Conservation (phyloP, 2,329 filamentous ascomycete species). For the Talaromyces piceae region DNA sequence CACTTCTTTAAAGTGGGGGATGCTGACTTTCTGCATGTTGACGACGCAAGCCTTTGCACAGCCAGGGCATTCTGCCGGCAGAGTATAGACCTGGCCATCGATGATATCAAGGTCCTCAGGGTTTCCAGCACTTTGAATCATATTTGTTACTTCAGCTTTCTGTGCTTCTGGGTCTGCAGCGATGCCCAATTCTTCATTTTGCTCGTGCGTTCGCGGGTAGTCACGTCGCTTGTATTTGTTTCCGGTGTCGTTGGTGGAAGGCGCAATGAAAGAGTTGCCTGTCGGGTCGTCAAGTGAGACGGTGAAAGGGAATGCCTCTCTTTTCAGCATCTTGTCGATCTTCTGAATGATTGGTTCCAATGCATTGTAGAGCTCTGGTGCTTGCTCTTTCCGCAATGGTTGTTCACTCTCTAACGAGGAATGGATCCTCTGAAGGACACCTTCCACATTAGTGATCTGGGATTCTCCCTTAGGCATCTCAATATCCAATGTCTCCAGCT, state of each 20-base stretch:
- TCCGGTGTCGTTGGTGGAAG: constrained; percentile 65
- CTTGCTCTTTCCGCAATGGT: constrained; percentile 67
- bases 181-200: constrained; percentile 80
- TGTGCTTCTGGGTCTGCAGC: constrained; percentile 39
- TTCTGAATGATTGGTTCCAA: constrained; percentile 68
- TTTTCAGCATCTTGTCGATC: constrained; percentile 68
- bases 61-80: constrained; percentile 85
- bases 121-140: constrained; percentile 42
- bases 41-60: constrained; percentile 81
- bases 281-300: constrained; percentile 82
- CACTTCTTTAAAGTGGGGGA: constrained; percentile 96
- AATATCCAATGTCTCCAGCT: constrained; percentile 83
- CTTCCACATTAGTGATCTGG: constrained; percentile 89
- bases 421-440: constrained; percentile 68
- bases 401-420: constrained; percentile 78
- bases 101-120: constrained; percentile 72
- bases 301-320: constrained; percentile 77
- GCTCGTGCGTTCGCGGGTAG: constrained; percentile 72
- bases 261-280: constrained; percentile 95
- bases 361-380: constrained; percentile 71
- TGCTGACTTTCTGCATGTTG: constrained; percentile 98
- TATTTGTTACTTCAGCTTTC: constrained; percentile 21
- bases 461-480: constrained; percentile 88
- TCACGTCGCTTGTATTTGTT: constrained; percentile 85
- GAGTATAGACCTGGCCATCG: constrained; percentile 85